These are phyloP conservation scores for Cornus kousa DNA, from an alignment of 148 eudicot species.

Conservation along the genomic window DNA sequence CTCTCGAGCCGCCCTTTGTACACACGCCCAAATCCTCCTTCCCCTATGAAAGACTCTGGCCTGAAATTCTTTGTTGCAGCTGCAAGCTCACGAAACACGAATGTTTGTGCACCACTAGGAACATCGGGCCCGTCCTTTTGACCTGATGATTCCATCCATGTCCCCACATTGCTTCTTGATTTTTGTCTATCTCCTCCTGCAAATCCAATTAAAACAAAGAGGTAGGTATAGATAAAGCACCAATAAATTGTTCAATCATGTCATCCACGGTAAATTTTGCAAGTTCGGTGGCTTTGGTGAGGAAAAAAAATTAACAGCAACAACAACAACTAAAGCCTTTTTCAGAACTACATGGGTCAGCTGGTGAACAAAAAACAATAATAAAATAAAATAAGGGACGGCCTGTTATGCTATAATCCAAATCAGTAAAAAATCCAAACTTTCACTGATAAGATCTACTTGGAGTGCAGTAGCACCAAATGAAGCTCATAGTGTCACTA, in stretches of 20 bases:
- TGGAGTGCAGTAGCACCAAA: background rate
- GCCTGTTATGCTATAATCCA: background rate
- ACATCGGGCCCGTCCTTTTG: constrained; percentile 46
- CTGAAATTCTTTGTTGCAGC: constrained; percentile 70
- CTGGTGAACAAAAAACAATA: no score
- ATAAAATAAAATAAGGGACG: background rate
- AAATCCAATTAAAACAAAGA: constrained; percentile 16
- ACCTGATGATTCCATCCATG: constrained; percentile 40
- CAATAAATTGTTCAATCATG: background rate
- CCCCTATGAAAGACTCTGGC: constrained; percentile 75
- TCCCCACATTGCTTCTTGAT: constrained; percentile 53
- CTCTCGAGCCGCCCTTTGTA: constrained; percentile 68
- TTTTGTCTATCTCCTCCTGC: constrained; percentile 72
- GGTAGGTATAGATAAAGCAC: constrained; percentile 6
- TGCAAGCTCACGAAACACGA: constrained; percentile 78
- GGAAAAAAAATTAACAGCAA: no score
- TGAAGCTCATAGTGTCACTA: constrained; percentile 1
- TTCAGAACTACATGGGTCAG: background rate
- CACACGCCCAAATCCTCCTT: constrained; percentile 90
- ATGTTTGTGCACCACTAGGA: constrained; percentile 66
- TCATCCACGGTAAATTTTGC: no score
- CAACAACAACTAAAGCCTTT: background rate
- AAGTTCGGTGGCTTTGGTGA: background rate
- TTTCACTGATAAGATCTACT: background rate
- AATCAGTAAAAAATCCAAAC: background rate